These are phyloP conservation scores for Coniochaeta sp. DNA, from an alignment of 2,329 filamentous ascomycete genomes.

Conservation along the genomic window DNA sequence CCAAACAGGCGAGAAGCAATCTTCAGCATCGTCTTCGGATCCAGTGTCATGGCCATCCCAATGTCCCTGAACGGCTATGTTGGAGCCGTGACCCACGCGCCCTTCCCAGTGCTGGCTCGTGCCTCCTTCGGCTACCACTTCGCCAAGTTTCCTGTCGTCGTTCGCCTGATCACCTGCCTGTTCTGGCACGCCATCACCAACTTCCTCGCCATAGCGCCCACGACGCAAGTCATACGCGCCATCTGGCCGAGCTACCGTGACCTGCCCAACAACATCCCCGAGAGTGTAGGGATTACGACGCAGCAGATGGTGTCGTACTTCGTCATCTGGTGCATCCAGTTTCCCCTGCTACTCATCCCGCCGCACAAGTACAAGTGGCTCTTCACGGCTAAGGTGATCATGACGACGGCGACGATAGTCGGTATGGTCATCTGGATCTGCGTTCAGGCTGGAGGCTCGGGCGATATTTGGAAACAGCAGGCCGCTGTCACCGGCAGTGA, in stretches of 20 bases:
- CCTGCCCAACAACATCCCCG: slow-evolving; percentile 36
- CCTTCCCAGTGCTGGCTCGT: slow-evolving; percentile 11
- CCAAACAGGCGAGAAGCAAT: slow-evolving; percentile 4
- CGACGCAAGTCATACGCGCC: slow-evolving; percentile 17
- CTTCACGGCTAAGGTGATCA: slow-evolving; percentile 32
- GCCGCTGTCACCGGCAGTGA: slow-evolving; percentile 1
- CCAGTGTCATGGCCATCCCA: slow-evolving; percentile 7
- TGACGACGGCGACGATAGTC: slow-evolving; percentile 22
- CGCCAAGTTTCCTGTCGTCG: slow-evolving; percentile 14
- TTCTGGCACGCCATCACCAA: slow-evolving; percentile 18
- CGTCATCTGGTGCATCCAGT: slow-evolving; percentile 40
- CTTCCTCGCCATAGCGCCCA: slow-evolving; percentile 6
- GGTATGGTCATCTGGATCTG: slow-evolving; percentile 18
- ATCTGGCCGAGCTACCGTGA: slow-evolving; percentile 39
- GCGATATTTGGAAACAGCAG: slow-evolving; percentile 9
- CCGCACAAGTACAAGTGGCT: slow-evolving; percentile 39
- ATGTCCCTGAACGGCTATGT: slow-evolving; percentile 8
- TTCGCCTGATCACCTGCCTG: slow-evolving; percentile 16
- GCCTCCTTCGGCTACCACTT: slow-evolving; percentile 16
- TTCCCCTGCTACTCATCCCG: slow-evolving; percentile 41
- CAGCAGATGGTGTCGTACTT: slow-evolving; percentile 43
- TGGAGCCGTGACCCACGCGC: slow-evolving; percentile 5
- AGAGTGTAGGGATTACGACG: slow-evolving; percentile 36
- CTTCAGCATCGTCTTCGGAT: slow-evolving; percentile 7
- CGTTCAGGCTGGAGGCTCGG: slow-evolving; percentile 16